Evolutionary conservation across 164 flowering plant genomes (phyloP), one percentile per base, ranked within the genome.

Genomic region (Aristolochia fimbriata): DNA sequence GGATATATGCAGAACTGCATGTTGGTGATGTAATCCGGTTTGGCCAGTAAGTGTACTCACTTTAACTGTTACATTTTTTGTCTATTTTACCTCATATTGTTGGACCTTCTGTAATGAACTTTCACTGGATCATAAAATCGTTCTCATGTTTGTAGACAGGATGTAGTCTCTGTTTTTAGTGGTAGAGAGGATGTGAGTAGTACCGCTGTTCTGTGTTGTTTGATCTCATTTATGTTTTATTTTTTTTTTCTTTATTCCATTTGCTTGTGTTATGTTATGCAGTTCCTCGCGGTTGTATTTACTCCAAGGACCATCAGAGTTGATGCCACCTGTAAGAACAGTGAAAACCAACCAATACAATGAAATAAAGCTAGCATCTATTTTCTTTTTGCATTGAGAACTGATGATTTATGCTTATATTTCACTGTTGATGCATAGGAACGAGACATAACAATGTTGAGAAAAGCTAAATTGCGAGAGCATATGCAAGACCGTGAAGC

Each of bases 1-100:
- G 74, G 79, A 79, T 71, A 46, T 85, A 82, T 69, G 75, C 81
- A 33, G 96, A 85, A 48, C 69, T 94, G 78, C 92, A 84, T 74
- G 97, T 94, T 68, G 99, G 99, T 73, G 97, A 91, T 69, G 90
- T 94, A 62, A 76, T 94, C 61, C 92, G 95, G 41, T 94, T 94
- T 80, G 99, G 99, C 74, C 84, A 73, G 99, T 94, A 68, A 80
- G 99, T 72, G 15, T 10, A 0, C n/a, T 54, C 23, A 15, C 19
- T 57, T 37, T 47, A 12, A n/a, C 10, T 6, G 43, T 37, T 31
- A 3, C 9, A 6, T 37, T 7, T 37, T 37, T 37, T 37, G 43
- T 37, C n/a, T 37, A 3, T 37, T 3, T 37, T 37, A 37, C 9
- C 43, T 37, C 43, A 10, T 37, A 3, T 3, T 37, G 12, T 37